Percentiles rank a stretch among this genome's conserved stretches.
Evolutionary conservation across 192 early-diverging fungal species (phyloP).

Genomic region (Pilaira anomala): DNA sequence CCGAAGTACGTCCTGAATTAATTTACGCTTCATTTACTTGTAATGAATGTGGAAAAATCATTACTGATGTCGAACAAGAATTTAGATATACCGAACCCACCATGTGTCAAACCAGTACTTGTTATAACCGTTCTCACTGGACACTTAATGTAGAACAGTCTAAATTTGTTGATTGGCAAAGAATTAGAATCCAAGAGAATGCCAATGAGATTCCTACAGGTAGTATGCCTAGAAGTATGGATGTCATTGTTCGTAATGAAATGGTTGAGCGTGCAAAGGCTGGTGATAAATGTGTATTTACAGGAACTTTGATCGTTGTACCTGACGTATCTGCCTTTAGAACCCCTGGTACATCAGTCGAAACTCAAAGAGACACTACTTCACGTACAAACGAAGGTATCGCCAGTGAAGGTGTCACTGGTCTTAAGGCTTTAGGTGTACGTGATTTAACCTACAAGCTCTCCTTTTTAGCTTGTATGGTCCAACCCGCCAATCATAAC

Average conservation of each 20-base stretch:
- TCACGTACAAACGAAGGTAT: slow-evolving; percentile 54
- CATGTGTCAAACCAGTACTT: slow-evolving; percentile 24
- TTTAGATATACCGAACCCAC: slow-evolving; percentile 86
- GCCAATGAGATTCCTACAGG: slow-evolving; percentile 94
- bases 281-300: slow-evolving; percentile 87
- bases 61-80: slow-evolving; percentile 89
- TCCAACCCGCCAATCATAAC: slow-evolving; percentile 58
- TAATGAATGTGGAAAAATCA: slow-evolving; percentile 72
- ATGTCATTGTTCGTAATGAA: slow-evolving; percentile 92
- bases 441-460: slow-evolving; percentile 92
- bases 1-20: slow-evolving; percentile 95
- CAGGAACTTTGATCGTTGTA: slow-evolving; percentile 86
- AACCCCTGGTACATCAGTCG: slow-evolving; percentile 60
- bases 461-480: slow-evolving; percentile 83
- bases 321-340: slow-evolving; percentile 87
- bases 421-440: slow-evolving; percentile 83
- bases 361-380: slow-evolving; percentile 53
- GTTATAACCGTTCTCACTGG: slow-evolving; percentile 60
- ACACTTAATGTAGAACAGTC: slow-evolving; percentile 76
- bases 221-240: slow-evolving; percentile 89
- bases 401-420: slow-evolving; percentile 74
- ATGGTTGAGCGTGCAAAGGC: slow-evolving; percentile 94
- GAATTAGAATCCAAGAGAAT: slow-evolving; percentile 94
- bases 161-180: slow-evolving; percentile 97
- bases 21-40: slow-evolving; percentile 89